Percentiles rank a stretch among this genome's conserved stretches.
These are phyloP conservation scores for Kwoniella botswanensis DNA, from an alignment of 768 basidiomycete genomes.

Conservation along the genomic window DNA sequence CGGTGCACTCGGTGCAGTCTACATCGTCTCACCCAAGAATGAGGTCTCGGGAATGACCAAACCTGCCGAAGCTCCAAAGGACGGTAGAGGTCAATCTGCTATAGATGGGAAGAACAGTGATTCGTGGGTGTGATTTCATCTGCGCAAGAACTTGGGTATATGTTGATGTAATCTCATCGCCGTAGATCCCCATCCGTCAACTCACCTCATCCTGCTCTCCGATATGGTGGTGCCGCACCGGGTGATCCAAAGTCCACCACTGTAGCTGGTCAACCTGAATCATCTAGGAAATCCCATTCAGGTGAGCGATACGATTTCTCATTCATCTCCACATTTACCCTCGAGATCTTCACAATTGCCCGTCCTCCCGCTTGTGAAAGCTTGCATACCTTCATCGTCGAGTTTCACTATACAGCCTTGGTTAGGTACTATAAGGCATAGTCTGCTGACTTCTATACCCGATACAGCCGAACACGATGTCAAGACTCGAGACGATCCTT, in stretches of 20 bases:
- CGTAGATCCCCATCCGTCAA: constrained; percentile 11
- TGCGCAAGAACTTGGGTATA: background rate
- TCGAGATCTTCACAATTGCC: too few species aligned
- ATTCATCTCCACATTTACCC: too few species aligned
- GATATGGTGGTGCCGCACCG: constrained; percentile 49
- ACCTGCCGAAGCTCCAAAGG: constrained; percentile 21
- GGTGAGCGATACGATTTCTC: constrained; percentile 27
- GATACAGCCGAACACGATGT: constrained; percentile 44
- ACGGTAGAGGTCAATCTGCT: constrained; percentile 43
- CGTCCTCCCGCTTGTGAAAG: too few species aligned
- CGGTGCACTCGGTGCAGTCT: constrained; percentile 48
- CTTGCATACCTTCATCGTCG: too few species aligned
- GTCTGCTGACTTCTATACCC: too few species aligned
- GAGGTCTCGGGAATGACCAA: constrained; percentile 45
- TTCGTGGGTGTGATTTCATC: constrained; percentile 29
- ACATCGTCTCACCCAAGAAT: constrained; percentile 51
- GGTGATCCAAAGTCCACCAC: constrained; percentile 28
- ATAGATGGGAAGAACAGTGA: constrained; percentile 40
- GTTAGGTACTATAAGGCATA: too few species aligned
- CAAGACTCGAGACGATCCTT: constrained; percentile 42
- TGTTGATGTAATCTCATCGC: background rate
- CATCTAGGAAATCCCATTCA: constrained; percentile 34
- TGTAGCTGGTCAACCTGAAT: constrained; percentile 49
- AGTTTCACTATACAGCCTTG: too few species aligned
- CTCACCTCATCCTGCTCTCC: constrained; percentile 41